Evolutionary conservation across 164 flowering plant species (phyloP).

Genomic region (Vitis amurensis): DNA sequence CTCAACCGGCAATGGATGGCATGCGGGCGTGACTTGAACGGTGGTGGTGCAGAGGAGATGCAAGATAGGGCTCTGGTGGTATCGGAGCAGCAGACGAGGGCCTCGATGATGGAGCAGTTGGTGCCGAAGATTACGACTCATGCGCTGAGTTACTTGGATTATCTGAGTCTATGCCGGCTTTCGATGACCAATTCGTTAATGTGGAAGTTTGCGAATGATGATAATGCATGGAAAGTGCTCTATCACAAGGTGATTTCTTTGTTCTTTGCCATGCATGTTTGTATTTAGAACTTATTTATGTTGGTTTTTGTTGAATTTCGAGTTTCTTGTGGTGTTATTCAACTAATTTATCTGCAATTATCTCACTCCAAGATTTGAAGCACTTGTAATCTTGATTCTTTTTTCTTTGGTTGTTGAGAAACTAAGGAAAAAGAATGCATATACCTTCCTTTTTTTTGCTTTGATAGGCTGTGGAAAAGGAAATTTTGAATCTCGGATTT

Average conservation of each 20-base stretch:
- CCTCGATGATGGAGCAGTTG: conserved; percentile 98
- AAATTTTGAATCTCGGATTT: no score
- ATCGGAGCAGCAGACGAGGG: conserved; percentile 49
- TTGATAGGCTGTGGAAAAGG: no score
- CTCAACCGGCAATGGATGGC: no score
- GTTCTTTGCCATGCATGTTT: not conserved
- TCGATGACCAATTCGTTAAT: conserved; percentile 95
- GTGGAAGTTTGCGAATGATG: conserved; percentile 97
- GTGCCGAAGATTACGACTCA: conserved; percentile 97
- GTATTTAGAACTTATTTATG: not conserved
- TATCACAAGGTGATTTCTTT: conserved; percentile 72
- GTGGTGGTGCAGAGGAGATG: conserved; percentile 33
- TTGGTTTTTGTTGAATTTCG: no score
- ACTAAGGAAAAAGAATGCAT: no score
- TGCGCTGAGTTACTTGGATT: conserved; percentile 93
- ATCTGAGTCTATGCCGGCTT: conserved; percentile 87
- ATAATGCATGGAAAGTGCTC: conserved; percentile 94
- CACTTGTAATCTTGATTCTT: no score
- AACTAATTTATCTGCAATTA: no score
- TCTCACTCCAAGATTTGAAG: no score
- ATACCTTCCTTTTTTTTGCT: no score
- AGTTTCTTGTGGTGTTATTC: no score
- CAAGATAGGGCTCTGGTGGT: conserved; percentile 20
- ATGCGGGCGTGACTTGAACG: conserved; percentile 34
- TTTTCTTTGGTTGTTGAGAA: no score